phyloP scores from a whole-genome alignment of 2,329 filamentous ascomycete species.

The Raffaelea arxii region DNA sequence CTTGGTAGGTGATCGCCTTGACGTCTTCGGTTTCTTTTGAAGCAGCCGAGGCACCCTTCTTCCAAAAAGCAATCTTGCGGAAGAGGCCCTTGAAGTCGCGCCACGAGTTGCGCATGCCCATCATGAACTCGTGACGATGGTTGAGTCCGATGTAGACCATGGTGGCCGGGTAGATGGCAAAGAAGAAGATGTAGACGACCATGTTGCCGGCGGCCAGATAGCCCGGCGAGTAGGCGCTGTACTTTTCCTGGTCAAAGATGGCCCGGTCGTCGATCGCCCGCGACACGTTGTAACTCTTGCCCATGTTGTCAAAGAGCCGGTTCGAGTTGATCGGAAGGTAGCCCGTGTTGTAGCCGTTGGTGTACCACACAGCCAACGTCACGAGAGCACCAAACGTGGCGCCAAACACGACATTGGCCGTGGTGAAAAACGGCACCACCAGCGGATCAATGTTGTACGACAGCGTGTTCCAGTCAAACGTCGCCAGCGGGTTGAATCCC shows the following conservation, averaged over 20 bases:
- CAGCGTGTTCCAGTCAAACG: conserved; percentile 29
- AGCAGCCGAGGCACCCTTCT: neutral
- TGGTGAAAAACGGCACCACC: conserved; percentile 44
- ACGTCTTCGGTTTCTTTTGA: neutral
- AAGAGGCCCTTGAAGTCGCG: neutral
- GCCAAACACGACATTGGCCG: conserved; percentile 51
- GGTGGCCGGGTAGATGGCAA: conserved; percentile 42
- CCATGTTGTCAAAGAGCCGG: conserved; percentile 39
- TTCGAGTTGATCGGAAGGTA: conserved; percentile 43
- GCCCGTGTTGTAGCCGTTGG: conserved; percentile 44
- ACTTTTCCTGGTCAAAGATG: conserved; percentile 34
- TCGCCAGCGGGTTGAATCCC: conserved; percentile 25
- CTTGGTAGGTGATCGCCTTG: neutral
- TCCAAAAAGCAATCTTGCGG: neutral
- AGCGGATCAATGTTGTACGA: conserved; percentile 20
- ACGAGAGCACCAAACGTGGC: conserved; percentile 45
- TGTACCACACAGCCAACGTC: conserved; percentile 48
- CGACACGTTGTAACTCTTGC: conserved; percentile 37
- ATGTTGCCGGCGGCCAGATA: conserved; percentile 40
- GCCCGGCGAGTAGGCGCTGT: conserved; percentile 40
- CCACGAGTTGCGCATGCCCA: neutral
- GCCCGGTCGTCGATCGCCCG: conserved; percentile 27
- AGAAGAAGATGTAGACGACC: conserved; percentile 44
- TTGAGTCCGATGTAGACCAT: conserved; percentile 42
- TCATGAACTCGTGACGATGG: conserved; percentile 7